Evolutionary conservation across 2,329 filamentous ascomycete species (phyloP).

Genomic region (Alternaria viburni): DNA sequence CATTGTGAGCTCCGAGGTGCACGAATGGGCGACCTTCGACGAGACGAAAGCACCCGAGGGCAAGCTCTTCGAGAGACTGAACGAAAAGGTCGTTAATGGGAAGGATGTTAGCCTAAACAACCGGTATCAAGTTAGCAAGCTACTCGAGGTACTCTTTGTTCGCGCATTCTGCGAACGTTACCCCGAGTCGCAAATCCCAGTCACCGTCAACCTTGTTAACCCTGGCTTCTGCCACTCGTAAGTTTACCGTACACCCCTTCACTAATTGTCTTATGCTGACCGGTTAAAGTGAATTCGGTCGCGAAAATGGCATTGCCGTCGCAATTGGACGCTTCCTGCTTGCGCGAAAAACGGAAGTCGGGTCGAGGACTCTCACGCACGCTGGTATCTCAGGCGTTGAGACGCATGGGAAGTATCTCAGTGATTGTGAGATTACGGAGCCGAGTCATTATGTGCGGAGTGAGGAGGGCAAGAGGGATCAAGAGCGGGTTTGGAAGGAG

Average conservation of each 20-base stretch:
- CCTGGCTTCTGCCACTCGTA: slow-evolving; percentile 45
- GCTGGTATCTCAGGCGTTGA: slow-evolving; percentile 45
- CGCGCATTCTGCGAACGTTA: slow-evolving; percentile 30
- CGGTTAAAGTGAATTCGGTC: slow-evolving; percentile 23
- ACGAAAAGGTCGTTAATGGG: slow-evolving; percentile 12
- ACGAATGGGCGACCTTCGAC: slow-evolving; percentile 32
- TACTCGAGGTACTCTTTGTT: slow-evolving; percentile 37
- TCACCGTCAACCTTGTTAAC: slow-evolving; percentile 43
- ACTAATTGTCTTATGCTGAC: not conserved
- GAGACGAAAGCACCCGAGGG: slow-evolving; percentile 33
- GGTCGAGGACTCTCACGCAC: slow-evolving; percentile 50
- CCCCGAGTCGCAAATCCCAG: slow-evolving; percentile 23
- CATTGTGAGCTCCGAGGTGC: slow-evolving; percentile 42
- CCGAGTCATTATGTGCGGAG: slow-evolving; percentile 45
- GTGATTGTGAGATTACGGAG: slow-evolving; percentile 37
- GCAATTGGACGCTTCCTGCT: slow-evolving; percentile 27
- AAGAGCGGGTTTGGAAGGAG: slow-evolving; percentile 50
- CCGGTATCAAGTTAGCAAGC: slow-evolving; percentile 40
- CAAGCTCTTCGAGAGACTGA: slow-evolving; percentile 37
- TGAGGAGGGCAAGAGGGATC: slow-evolving; percentile 44
- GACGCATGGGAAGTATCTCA: slow-evolving; percentile 52
- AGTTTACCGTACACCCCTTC: slow-evolving; percentile 2
- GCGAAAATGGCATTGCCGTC: slow-evolving; percentile 17
- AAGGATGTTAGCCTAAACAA: slow-evolving; percentile 18
- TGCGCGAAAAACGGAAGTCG: slow-evolving; percentile 50